Base-by-base conservation (phyloP, 202 grass and related monocot genomes). In the Schoenoplectus tabernaemontani region DNA sequence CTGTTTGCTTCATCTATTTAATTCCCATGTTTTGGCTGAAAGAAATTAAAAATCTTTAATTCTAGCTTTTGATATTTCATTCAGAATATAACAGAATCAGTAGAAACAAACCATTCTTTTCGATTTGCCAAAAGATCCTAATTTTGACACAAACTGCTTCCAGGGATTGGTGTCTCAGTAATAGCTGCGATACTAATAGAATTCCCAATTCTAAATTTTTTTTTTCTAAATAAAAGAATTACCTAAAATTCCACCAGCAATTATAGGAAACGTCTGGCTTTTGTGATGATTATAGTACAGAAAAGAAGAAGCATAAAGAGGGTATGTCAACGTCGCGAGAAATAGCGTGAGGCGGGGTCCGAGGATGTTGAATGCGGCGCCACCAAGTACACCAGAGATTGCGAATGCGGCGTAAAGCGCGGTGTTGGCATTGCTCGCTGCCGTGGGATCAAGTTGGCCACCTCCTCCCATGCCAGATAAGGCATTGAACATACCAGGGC, bases 401-500 rank as follows among this genome's bases (percentile, higher is more conserved):
- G 96, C 76, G 78, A 98, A 98, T 70, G 86, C 87, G 9, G 91
- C 76, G 88, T 98, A 98, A 33, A 98, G 91, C 3, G 96, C 96
- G 1, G 96, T 98, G 91, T 92, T 92, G 43, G 96, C 96, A 85
- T 98, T 98, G 90, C 90, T 88, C n/a, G 76, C 89, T 28, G 85
- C 91, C 38, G 32, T 63, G 54, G 38, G 41, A 84, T 95, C 85
- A 15, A 95, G 22, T 91, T 98, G 96, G 0, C 96, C 96, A 5
- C 82, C 96, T 68, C 96, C 96, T 70, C 96, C 96, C 24, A 98
- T 88, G 34, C 91, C 96, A 10, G 91, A 91, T 0, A 98, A 90
- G 34, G 95, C 95, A 88, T 98, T 98, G 91, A 98, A 98, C 95
- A 98, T 98, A 7, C 95, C 95, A 0, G 96, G 96, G 83, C 96